phyloP scores from a whole-genome alignment of 2,329 filamentous ascomycete genomes.

The Arthrobotrys pseudoclavata region DNA sequence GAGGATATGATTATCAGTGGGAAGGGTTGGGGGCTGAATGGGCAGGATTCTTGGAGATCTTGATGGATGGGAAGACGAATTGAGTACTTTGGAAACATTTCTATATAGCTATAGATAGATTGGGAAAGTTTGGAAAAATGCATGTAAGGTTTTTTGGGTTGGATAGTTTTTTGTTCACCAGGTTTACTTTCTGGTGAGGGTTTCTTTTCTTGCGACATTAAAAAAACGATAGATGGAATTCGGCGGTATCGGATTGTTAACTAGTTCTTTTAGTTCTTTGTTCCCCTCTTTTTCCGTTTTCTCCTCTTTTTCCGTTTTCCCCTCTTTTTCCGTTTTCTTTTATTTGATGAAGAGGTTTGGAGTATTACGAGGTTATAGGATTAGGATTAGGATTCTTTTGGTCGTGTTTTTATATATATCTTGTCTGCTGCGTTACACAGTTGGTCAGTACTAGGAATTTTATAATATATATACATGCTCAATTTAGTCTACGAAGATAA shows the following conservation, averaged over 20 bases:
- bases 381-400: constrained; percentile 9
- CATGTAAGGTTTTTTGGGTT: background rate
- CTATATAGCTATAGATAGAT: background rate
- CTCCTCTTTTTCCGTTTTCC: background rate
- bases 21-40: constrained; percentile 56
- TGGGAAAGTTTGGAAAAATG: background rate
- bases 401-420: background rate
- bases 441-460: background rate
- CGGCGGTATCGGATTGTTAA: background rate
- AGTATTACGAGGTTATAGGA: constrained; percentile 14
- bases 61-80: constrained; percentile 59
- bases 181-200: background rate
- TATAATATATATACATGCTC: background rate
- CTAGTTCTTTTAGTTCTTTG: background rate
- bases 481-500: no score
- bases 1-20: constrained; percentile 58
- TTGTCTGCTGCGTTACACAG: background rate
- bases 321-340: background rate
- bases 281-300: background rate
- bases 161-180: background rate
- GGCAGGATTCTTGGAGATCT: constrained; percentile 57
- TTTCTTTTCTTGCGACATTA: background rate
- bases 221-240: constrained; percentile 15
- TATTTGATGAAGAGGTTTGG: background rate
- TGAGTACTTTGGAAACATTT: background rate